Percentiles rank a stretch among this genome's conserved stretches.
These are phyloP conservation scores for Phytopythium aichiense DNA, from an alignment of 352 stramenopile species.

Conservation along the genomic window DNA sequence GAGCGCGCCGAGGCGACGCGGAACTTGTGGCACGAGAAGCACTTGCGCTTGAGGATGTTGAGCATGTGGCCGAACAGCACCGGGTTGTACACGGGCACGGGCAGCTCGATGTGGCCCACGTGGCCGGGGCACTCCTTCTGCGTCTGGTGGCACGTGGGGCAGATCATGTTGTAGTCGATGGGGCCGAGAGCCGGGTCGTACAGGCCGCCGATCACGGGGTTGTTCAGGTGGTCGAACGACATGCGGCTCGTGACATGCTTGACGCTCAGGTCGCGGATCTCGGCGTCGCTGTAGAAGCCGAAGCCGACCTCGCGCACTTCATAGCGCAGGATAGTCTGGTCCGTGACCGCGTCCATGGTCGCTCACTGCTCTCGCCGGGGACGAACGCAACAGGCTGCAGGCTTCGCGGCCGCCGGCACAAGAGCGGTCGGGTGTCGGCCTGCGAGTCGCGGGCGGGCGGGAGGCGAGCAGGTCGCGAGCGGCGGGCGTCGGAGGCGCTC, in stretches of 20 bases:
- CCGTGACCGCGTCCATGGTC: conserved; percentile 80
- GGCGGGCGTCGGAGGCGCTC: no score
- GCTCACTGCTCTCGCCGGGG: neutral
- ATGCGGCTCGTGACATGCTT: conserved; percentile 95
- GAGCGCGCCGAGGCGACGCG: conserved; percentile 68
- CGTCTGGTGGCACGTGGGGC: conserved; percentile 94
- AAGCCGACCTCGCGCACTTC: conserved; percentile 91
- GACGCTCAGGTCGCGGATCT: conserved; percentile 95
- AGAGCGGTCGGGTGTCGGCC: neutral
- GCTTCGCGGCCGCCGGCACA: neutral
- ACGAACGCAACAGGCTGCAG: neutral
- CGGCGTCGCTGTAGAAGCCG: conserved; percentile 97
- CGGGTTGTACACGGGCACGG: conserved; percentile 97
- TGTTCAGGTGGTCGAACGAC: conserved; percentile 95
- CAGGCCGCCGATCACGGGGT: conserved; percentile 93
- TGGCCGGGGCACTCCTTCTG: conserved; percentile 97
- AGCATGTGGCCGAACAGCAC: conserved; percentile 95
- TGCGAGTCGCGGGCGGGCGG: neutral
- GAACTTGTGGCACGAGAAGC: conserved; percentile 98
- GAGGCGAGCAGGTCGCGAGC: neutral
- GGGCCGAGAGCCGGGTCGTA: conserved; percentile 97
- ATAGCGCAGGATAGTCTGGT: conserved; percentile 90
- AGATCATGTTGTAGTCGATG: conserved; percentile 89
- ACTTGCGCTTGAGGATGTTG: conserved; percentile 97
- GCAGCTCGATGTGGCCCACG: conserved; percentile 98